Conservation (phyloP, 2,329 filamentous ascomycete species). For the Colletotrichum incanum region DNA sequence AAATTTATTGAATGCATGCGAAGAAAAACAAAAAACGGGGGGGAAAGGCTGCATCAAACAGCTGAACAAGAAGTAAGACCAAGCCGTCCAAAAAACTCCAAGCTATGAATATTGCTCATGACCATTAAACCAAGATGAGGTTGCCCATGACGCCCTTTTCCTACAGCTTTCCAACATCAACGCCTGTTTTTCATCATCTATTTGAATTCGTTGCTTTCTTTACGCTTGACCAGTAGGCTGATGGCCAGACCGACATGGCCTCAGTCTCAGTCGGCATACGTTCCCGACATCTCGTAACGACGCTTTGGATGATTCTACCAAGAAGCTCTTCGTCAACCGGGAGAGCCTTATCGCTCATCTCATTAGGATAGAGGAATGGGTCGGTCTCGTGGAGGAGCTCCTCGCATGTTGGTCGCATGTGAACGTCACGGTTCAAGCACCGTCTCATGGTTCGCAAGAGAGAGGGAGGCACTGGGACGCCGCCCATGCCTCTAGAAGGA, state of each 20-base stretch:
- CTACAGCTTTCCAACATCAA: constrained; percentile 39
- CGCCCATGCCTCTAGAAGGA: constrained; percentile 78
- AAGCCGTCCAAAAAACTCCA: constrained; percentile 38
- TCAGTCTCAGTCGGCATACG: constrained; percentile 73
- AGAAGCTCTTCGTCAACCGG: constrained; percentile 76
- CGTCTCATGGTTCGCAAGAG: constrained; percentile 74
- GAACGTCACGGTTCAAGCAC: constrained; percentile 75
- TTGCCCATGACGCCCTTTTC: constrained; percentile 32
- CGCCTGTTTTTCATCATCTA: constrained; percentile 34
- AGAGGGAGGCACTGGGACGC: constrained; percentile 70
- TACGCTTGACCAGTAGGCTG: constrained; percentile 74
- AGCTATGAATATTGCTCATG: constrained; percentile 41
- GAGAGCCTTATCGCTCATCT: constrained; percentile 68
- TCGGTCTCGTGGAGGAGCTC: constrained; percentile 73
- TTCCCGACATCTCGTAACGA: constrained; percentile 72
- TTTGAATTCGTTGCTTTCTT: constrained; percentile 63
- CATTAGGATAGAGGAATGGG: constrained; percentile 75
- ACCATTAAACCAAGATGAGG: constrained; percentile 40
- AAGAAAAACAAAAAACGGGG: constrained; percentile 10
- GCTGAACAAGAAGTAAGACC: constrained; percentile 33
- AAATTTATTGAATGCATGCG: constrained; percentile 35
- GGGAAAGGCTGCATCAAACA: constrained; percentile 16
- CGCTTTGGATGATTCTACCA: constrained; percentile 74
- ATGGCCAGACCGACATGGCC: constrained; percentile 69
- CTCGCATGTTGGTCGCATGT: constrained; percentile 74